Evolutionary conservation across 768 basidiomycete species (phyloP).

Genomic region (Kwoniella pini): DNA sequence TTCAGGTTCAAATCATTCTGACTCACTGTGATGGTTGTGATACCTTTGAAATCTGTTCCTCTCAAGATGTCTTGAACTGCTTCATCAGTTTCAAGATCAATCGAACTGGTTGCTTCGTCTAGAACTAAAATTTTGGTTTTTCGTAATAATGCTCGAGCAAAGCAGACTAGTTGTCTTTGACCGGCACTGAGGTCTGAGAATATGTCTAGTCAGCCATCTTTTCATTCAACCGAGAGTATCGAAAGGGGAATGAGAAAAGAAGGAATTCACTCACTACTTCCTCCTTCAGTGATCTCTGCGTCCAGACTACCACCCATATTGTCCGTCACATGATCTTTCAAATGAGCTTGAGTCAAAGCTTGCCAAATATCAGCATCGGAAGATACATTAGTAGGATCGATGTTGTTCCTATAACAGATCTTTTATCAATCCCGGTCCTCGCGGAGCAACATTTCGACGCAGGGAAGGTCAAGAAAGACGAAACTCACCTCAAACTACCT

Average conservation of each 20-base stretch:
- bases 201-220: too few relatives aligned
- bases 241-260: conserved; percentile 57
- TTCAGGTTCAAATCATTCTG: too few relatives aligned
- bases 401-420: conserved; percentile 71
- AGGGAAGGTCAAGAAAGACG: not conserved
- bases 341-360: conserved; percentile 68
- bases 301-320: conserved; percentile 51
- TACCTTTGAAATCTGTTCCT: conserved; percentile 71
- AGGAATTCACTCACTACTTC: conserved; percentile 29
- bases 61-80: conserved; percentile 85
- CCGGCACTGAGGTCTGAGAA: conserved; percentile 74
- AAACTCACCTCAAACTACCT: conserved; percentile 43
- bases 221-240: too few relatives aligned
- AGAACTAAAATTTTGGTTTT: conserved; percentile 86
- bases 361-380: conserved; percentile 83
- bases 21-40: conserved; percentile 70
- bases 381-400: conserved; percentile 77
- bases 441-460: conserved; percentile 2
- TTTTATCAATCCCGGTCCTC: conserved; percentile 44
- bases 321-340: conserved; percentile 54
- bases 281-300: conserved; percentile 48
- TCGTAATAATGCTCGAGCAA: conserved; percentile 77
- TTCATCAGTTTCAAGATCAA: conserved; percentile 85
- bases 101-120: conserved; percentile 90
- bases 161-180: conserved; percentile 84